Evolutionary conservation across 2,329 filamentous ascomycete species (phyloP).

Genomic region (Cladosporium sp.): DNA sequence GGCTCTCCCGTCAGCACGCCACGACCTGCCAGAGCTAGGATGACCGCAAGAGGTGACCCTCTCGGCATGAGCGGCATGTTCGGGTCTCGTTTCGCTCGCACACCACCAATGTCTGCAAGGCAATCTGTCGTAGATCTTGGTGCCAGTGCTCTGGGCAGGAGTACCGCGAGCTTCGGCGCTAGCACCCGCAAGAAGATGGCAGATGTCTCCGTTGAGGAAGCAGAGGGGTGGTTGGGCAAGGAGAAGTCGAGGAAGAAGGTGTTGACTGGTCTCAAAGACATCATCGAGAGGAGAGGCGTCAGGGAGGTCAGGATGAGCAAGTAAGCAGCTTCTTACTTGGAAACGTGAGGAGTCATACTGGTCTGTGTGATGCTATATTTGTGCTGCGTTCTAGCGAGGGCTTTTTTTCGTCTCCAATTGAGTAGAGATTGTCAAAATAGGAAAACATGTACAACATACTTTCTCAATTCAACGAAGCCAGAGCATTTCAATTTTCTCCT

Average conservation of each 20-base stretch:
- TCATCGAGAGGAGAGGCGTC: slow-evolving; percentile 23
- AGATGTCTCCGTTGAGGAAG: slow-evolving; percentile 38
- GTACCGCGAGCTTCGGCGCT: slow-evolving; percentile 23
- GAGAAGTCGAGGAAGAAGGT: slow-evolving; percentile 35
- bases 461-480: too few relatives aligned
- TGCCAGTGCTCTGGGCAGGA: slow-evolving; percentile 24
- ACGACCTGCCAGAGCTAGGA: slow-evolving; percentile 27
- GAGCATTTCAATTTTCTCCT: too few relatives aligned
- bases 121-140: slow-evolving; percentile 26
- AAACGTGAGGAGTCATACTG: background rate
- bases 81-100: slow-evolving; percentile 22
- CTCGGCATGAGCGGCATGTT: slow-evolving; percentile 35
- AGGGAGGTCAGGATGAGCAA: background rate
- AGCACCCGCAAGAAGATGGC: slow-evolving; percentile 35
- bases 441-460: background rate
- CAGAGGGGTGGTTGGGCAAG: slow-evolving; percentile 34
- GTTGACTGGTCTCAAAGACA: slow-evolving; percentile 34
- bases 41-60: slow-evolving; percentile 28
- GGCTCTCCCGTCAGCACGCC: slow-evolving; percentile 33
- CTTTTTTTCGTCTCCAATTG: background rate
- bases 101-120: slow-evolving; percentile 27
- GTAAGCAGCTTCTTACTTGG: background rate
- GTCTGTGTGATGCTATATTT: background rate
- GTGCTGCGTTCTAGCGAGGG: slow-evolving; percentile 3
- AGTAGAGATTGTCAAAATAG: background rate